Evolutionary conservation across 495 filamentous ascomycete genomes (phyloP).

Genomic region (Parathielavia appendiculata): DNA sequence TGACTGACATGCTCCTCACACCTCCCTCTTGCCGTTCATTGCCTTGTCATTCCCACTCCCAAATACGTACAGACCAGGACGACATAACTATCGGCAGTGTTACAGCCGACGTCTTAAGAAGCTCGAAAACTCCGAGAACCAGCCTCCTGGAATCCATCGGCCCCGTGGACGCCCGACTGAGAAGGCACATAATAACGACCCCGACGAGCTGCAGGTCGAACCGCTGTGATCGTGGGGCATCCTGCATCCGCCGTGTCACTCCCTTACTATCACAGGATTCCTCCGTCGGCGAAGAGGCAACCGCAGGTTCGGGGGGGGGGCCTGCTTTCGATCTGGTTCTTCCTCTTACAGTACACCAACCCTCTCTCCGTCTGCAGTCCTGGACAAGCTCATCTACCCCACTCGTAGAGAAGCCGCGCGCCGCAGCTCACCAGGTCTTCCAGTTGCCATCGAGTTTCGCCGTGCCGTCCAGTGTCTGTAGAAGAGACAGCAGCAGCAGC

Average conservation of each 20-base stretch:
- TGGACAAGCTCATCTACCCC: not conserved
- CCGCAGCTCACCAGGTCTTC: not conserved
- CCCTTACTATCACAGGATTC: too few species aligned
- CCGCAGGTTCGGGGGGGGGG: not conserved
- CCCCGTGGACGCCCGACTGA: constrained; percentile 11
- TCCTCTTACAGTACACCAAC: not conserved
- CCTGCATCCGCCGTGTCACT: constrained; percentile 10
- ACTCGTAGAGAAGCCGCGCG: not conserved
- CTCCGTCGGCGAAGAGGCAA: constrained; percentile 1
- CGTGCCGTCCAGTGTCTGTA: not conserved
- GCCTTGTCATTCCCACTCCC: not conserved
- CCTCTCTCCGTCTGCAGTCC: not conserved
- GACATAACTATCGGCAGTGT: constrained; percentile 5
- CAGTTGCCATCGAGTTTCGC: not conserved
- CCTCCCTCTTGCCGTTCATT: not conserved
- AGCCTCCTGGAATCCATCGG: not conserved
- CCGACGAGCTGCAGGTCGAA: constrained; percentile 14
- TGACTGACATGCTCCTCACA: not conserved
- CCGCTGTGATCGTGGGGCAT: constrained; percentile 15
- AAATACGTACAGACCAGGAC: not conserved
- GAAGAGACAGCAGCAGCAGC: not conserved
- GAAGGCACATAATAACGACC: constrained; percentile 1
- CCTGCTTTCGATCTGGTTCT: not conserved
- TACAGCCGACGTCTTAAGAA: constrained; percentile 4
- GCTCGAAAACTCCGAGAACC: not conserved